Percentiles rank a stretch among this genome's conserved stretches.
Evolutionary conservation across 208 protist genomes (phyloP).

Genomic region (Trichomonas gallinae): DNA sequence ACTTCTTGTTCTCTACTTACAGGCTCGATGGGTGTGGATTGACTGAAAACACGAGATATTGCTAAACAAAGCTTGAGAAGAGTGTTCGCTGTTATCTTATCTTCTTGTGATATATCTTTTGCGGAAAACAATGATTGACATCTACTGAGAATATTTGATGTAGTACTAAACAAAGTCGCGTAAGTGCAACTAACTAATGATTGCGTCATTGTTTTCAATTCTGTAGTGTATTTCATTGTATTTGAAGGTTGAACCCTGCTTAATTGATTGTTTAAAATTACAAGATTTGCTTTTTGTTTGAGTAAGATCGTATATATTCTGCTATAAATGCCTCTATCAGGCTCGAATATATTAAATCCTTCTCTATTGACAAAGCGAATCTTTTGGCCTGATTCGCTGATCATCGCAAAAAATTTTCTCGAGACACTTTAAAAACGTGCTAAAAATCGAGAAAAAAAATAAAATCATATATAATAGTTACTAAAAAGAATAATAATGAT

Average conservation of each 20-base stretch:
- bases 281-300: neutral
- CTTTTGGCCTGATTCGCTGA: neutral
- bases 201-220: neutral
- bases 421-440: neutral
- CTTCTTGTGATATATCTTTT: neutral
- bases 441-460: no score
- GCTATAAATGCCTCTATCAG: neutral
- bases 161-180: neutral
- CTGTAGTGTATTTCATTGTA: neutral
- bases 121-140: neutral
- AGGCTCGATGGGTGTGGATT: neutral
- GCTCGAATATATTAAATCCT: neutral
- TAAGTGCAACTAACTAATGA: neutral
- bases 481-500: no score
- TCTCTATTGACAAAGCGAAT: neutral
- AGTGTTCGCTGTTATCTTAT: neutral
- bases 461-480: no score
- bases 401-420: neutral
- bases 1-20: neutral
- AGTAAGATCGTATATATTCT: neutral
- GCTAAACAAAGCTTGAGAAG: neutral
- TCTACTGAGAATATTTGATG: neutral
- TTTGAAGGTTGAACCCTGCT: neutral
- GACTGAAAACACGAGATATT: neutral
- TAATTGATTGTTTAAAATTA: neutral